Evolutionary conservation across 2,329 filamentous ascomycete species (phyloP).

Genomic region (Ophiostoma ips): DNA sequence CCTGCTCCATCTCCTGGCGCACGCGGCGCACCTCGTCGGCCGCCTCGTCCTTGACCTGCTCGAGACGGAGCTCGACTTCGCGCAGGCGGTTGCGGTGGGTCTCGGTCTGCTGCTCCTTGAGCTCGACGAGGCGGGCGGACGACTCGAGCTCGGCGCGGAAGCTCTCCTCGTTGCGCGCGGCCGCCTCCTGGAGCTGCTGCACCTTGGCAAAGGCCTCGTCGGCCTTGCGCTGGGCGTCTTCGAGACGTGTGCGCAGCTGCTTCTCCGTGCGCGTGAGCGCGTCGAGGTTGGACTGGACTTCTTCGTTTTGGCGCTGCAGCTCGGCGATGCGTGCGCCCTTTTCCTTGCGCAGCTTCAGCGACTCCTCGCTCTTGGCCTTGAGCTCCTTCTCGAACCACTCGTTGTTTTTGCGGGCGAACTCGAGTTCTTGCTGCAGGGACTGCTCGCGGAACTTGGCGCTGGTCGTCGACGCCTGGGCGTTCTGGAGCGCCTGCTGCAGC

Average conservation of each 20-base stretch:
- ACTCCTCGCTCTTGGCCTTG: constrained; percentile 76
- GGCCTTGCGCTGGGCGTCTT: constrained; percentile 72
- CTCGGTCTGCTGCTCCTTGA: constrained; percentile 63
- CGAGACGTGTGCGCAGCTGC: constrained; percentile 64
- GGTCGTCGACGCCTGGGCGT: constrained; percentile 63
- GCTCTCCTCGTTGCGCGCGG: constrained; percentile 68
- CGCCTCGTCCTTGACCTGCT: constrained; percentile 52
- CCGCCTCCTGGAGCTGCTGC: constrained; percentile 73
- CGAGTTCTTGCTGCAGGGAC: constrained; percentile 77
- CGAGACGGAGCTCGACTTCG: constrained; percentile 50
- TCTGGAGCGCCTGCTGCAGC: constrained; percentile 73
- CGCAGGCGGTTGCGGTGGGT: constrained; percentile 57
- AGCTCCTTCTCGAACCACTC: constrained; percentile 90
- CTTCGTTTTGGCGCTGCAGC: constrained; percentile 78
- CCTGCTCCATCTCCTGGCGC: constrained; percentile 42
- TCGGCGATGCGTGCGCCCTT: constrained; percentile 82
- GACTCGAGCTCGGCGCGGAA: constrained; percentile 79
- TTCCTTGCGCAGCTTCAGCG: constrained; percentile 84
- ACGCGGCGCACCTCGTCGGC: constrained; percentile 44
- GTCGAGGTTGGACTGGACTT: constrained; percentile 63
- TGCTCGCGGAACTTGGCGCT: constrained; percentile 85
- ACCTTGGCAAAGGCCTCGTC: constrained; percentile 72
- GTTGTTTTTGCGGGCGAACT: constrained; percentile 74
- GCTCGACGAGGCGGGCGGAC: constrained; percentile 64
- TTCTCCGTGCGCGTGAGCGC: constrained; percentile 67